phyloP scores from a whole-genome alignment of 495 filamentous ascomycete species.

The Cladorrhinum samala region DNA sequence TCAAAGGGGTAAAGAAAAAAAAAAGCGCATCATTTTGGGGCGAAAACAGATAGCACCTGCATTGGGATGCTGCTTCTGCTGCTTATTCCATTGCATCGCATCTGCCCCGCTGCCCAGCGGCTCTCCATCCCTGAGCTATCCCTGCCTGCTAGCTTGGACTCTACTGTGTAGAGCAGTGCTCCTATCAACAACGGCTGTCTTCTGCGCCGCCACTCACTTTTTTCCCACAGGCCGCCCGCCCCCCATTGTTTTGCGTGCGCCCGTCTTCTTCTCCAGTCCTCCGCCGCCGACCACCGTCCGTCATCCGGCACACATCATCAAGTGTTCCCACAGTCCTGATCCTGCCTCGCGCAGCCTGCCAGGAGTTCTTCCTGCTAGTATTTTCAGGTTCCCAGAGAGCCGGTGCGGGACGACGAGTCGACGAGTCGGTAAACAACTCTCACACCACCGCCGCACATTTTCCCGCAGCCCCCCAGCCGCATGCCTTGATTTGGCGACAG shows the following conservation, averaged over 20 bases:
- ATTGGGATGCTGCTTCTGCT: conserved; percentile 5
- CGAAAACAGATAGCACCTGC: background rate
- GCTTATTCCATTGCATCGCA: background rate
- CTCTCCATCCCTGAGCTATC: background rate
- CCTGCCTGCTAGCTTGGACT: conserved; percentile 10
- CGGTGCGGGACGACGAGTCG: conserved; percentile 15
- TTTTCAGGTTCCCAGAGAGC: background rate
- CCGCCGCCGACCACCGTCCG: background rate
- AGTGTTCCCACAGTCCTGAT: background rate
- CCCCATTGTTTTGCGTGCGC: conserved; percentile 25
- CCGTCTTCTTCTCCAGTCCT: conserved; percentile 1
- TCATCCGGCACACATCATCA: conserved; percentile 20
- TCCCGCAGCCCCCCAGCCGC: conserved; percentile 23
- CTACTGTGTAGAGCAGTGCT: conserved; percentile 4
- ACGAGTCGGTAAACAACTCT: conserved; percentile 23
- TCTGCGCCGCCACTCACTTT: conserved; percentile 24
- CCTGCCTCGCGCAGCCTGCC: conserved; percentile 17
- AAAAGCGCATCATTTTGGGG: background rate
- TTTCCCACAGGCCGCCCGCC: conserved; percentile 20
- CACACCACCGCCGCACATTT: conserved; percentile 16
- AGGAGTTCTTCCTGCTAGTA: conserved; percentile 3
- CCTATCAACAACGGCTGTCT: conserved; percentile 21
- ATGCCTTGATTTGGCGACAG: conserved; percentile 24
- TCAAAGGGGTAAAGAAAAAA: background rate
- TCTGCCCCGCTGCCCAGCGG: conserved; percentile 10